Conservation (phyloP, 192 early-diverging fungal species). For the Jimgerdemannia flammicorona region DNA sequence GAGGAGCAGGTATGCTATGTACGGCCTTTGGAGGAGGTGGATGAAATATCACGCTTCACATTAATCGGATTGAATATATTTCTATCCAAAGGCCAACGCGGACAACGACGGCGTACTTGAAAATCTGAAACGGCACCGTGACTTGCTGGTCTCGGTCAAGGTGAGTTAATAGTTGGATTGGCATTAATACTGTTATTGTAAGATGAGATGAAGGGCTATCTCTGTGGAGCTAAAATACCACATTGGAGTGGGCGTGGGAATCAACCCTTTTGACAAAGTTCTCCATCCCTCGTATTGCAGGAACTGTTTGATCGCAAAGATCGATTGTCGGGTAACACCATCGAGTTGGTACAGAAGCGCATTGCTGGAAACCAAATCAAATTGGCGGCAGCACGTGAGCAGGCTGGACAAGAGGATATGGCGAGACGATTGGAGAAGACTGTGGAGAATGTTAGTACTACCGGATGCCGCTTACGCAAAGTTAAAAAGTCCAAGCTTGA, state of each 20-base stretch:
- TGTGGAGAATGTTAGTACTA: constrained; percentile 32
- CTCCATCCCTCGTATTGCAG: constrained; percentile 9
- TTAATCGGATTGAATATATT: not conserved
- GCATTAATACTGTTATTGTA: no score
- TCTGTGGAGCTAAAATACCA: not conserved
- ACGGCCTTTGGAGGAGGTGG: not conserved
- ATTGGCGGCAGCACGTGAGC: constrained; percentile 36
- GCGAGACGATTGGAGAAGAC: constrained; percentile 24
- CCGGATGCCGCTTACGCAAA: no score
- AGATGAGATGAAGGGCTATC: not conserved
- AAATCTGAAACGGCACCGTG: constrained; percentile 60
- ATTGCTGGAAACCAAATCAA: constrained; percentile 46
- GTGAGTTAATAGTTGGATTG: constrained; percentile 15
- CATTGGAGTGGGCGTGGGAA: no score
- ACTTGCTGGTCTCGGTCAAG: constrained; percentile 53
- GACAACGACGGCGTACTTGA: constrained; percentile 53
- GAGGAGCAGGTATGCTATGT: constrained; percentile 24
- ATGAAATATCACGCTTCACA: not conserved
- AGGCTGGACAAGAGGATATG: constrained; percentile 37
- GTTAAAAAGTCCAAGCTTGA: not conserved
- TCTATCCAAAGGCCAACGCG: constrained; percentile 18
- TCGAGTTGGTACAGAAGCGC: constrained; percentile 52
- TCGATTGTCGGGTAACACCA: constrained; percentile 33
- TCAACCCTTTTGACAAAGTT: no score
- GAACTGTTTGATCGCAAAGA: constrained; percentile 57